Base-by-base conservation (phyloP, 2,329 filamentous ascomycete genomes). In the Dactylonectria macrodidyma region DNA sequence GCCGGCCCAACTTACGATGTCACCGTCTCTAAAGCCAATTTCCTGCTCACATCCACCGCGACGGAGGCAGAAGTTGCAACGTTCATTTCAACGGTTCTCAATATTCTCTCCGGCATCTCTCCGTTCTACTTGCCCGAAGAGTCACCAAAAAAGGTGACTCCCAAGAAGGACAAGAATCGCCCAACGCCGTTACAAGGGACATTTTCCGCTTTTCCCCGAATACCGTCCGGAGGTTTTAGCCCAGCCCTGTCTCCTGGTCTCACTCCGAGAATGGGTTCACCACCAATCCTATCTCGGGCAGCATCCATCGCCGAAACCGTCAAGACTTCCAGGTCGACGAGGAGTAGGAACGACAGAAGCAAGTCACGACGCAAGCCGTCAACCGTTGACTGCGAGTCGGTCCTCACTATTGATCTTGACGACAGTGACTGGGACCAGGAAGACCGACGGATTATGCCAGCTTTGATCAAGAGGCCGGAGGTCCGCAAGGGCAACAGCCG, bases 41-140 rank as follows among this genome's bases (percentile, higher is more conserved):
- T 87, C 70, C 80, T 90, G 10, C 81, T 91, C 26, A 85, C 87
- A 0, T 87, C 86, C 2, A 84, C 83, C 1, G 89, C 89, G 3
- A 86, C 82, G 8, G 84, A 87, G 14, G 74, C 81, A 3, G 89
- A 91, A 70, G 85, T 90, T 38, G 81, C 84, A 0, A 84, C 80
- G 0, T 88, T 91, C 67, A 81, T 91, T 34, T 83, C 84, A 0
- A 82, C 83, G 0, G 85, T 91, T 19, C 84, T 85, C 73, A 85
- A 84, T 62, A 82, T 85, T 24, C 73, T 78, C 10, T 72, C 70
- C 5, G 73, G 74, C 4, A 62, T 75, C 16, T 77, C 76, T 3
- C 67, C 79, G 2, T 86, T 83, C 67, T 89, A 89, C 69, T 76
- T 79, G 1, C 81, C 83, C 0, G 84, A 87, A 14, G 76, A 78